Percentiles rank a stretch among this genome's conserved stretches.
Evolutionary conservation across 2,329 filamentous ascomycete genomes (phyloP).

Genomic region (Fusarium sp.): DNA sequence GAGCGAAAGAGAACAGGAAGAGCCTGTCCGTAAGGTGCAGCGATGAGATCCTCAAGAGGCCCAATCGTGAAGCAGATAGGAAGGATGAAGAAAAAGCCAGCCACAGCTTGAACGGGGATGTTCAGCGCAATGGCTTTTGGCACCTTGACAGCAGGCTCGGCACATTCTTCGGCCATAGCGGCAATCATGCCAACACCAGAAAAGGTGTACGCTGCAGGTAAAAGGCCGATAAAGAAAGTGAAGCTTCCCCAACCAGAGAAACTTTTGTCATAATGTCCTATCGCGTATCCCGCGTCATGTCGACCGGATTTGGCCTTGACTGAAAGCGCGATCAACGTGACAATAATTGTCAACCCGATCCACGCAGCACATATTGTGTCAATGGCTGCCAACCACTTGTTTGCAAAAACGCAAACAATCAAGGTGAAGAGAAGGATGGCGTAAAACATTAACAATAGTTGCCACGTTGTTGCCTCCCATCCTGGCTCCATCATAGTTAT

Average conservation of each 20-base stretch:
- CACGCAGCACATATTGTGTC: background rate
- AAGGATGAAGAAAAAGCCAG: constrained; percentile 72
- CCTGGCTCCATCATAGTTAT: background rate
- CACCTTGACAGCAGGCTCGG: background rate
- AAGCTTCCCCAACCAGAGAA: constrained; percentile 78
- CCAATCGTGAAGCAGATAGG: constrained; percentile 82
- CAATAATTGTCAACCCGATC: background rate
- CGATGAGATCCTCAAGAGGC: constrained; percentile 72
- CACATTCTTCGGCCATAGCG: constrained; percentile 66
- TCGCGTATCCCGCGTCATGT: constrained; percentile 78
- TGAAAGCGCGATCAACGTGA: background rate
- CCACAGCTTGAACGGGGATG: constrained; percentile 80
- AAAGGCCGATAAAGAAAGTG: constrained; percentile 67
- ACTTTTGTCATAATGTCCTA: constrained; percentile 76
- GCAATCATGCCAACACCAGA: constrained; percentile 65
- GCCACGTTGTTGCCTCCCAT: background rate
- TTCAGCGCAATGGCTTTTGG: constrained; percentile 63
- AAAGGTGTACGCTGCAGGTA: constrained; percentile 59
- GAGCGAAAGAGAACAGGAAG: background rate
- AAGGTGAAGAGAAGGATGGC: background rate
- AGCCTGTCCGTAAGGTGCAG: constrained; percentile 70
- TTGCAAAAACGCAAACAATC: background rate
- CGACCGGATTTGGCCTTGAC: background rate
- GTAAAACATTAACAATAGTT: background rate
- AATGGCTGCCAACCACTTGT: background rate